These are phyloP conservation scores for Amylocarpus encephaloides DNA, from an alignment of 2,329 filamentous ascomycete genomes.

Conservation along the genomic window DNA sequence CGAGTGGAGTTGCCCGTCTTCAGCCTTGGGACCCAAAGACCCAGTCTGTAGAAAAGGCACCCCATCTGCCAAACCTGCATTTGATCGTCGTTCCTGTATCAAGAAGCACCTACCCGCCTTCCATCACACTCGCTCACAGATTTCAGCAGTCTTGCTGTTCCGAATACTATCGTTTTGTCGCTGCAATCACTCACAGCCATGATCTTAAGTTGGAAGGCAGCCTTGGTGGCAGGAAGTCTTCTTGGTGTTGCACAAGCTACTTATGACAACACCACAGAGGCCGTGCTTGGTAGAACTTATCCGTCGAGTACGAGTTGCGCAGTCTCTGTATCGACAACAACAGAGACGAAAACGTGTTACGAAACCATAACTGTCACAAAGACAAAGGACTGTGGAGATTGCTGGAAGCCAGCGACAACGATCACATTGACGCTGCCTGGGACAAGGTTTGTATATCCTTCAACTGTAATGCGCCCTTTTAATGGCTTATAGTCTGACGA, in stretches of 20 bases:
- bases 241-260: conserved; percentile 13
- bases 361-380: background rate
- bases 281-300: background rate
- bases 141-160: conserved; percentile 18
- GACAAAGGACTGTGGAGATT: background rate
- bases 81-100: conserved; percentile 19
- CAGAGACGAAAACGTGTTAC: background rate
- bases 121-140: conserved; percentile 24
- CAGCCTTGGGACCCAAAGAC: conserved; percentile 17
- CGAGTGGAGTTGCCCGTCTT: conserved; percentile 11
- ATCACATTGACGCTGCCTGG: background rate
- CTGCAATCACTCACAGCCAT: conserved; percentile 9
- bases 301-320: background rate
- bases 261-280: background rate
- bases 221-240: conserved; percentile 15
- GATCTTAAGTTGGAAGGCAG: conserved; percentile 14
- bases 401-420: background rate
- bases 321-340: background rate
- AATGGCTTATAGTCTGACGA: background rate
- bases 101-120: conserved; percentile 18
- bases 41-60: conserved; percentile 20
- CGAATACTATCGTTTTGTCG: conserved; percentile 22
- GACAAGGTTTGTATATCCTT: background rate
- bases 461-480: background rate
- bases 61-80: conserved; percentile 15